Base-by-base conservation (phyloP, 345 rosid species). In the Acer saccharum region DNA sequence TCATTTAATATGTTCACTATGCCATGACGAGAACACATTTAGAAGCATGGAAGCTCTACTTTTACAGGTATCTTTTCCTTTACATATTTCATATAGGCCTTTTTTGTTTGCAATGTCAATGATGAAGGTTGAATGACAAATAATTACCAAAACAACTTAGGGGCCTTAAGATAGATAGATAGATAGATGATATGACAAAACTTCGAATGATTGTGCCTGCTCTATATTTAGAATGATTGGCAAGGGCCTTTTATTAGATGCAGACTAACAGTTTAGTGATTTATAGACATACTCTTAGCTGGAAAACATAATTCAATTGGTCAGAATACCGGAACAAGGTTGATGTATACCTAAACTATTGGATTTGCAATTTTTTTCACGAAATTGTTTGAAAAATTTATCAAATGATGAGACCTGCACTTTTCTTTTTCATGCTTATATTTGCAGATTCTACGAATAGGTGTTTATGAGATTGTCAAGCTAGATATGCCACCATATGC, bases 401-500 rank as follows among this genome's bases (percentile, higher is more conserved):
- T 35, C 25, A 43, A 18, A 60, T 23, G 48, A 18, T 67, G 11
- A 17, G 68, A 23, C 62, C 27, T 73, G 62, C 44, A 13, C 57
- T 41, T 43, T 62, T 50, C 65, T 66, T 69, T 65, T 50, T 46
- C 39, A 16, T 72, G 35, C 65, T 75, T 81, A 43, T 44, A 39
- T 46, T 74, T 80, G 68, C 76, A 95, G 99, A 91, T 95, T 80
- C 97, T 95, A 64, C 91, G 98, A 69, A 92, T 95, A 68, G 99
- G 97, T 79, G 83, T 86, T 80, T 95, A 91, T 66, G 99, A 95
- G 89, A 90, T 93, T 81, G 77, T 95, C 81, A 93, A 95, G 92
- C 94, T 92, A 76, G 87, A 93, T 75, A 92, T 95, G 98, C 98
- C 99, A 6, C 78, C 97, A 41, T 93, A 93, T 84, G 99, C 99